Evolutionary conservation across 192 early-diverging fungal genomes (phyloP).

Genomic region (Gigaspora rosea): DNA sequence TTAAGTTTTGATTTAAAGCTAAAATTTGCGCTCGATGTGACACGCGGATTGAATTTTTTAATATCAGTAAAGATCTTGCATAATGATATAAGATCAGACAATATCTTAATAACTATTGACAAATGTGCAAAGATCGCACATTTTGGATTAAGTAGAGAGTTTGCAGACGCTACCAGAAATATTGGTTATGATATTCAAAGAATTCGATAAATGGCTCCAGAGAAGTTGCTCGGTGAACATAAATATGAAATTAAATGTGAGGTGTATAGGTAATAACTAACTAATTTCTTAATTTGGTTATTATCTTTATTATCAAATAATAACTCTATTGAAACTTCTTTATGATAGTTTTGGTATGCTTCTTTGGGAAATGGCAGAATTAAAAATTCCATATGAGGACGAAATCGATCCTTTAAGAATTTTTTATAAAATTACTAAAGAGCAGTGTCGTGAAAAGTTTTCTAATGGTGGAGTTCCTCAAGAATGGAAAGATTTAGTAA

Average conservation of each 20-base stretch:
- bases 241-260: slow-evolving; percentile 22
- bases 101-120: slow-evolving; percentile 19
- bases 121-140: slow-evolving; percentile 36
- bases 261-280: slow-evolving; percentile 3
- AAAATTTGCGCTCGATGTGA: slow-evolving; percentile 39
- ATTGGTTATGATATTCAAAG: not conserved
- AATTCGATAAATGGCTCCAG: slow-evolving; percentile 22
- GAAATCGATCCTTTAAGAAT: not conserved
- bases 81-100: slow-evolving; percentile 34
- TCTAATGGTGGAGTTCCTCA: not conserved
- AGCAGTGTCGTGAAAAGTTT: not conserved
- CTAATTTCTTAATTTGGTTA: no score
- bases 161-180: not conserved
- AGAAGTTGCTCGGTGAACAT: not conserved
- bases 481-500: not conserved
- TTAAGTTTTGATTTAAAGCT: slow-evolving; percentile 28
- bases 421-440: not conserved
- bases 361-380: slow-evolving; percentile 22
- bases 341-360: slow-evolving; percentile 16
- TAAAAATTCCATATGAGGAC: slow-evolving; percentile 12
- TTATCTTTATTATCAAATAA: no score
- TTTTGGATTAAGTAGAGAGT: slow-evolving; percentile 34
- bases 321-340: no score
- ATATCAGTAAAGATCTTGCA: slow-evolving; percentile 11
- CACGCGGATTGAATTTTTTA: slow-evolving; percentile 42